phyloP scores from a whole-genome alignment of 306 rosid species.

The Trifolium dubium region DNA sequence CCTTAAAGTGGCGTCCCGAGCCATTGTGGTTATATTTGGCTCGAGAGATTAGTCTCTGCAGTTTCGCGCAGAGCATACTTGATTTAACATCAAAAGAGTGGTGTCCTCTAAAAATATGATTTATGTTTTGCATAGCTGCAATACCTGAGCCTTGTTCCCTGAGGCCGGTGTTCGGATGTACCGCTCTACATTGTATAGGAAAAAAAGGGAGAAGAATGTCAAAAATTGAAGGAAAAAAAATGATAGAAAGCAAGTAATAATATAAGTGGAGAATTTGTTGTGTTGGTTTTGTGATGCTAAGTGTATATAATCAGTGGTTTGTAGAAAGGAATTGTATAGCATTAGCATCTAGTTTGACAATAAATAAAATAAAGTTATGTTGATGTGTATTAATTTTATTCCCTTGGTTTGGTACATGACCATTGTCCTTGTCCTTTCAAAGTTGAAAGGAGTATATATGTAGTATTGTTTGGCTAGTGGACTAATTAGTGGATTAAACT shows the following conservation, averaged over 20 bases:
- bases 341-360: slow-evolving; percentile 48
- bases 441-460: slow-evolving; percentile 27
- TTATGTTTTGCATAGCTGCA: slow-evolving; percentile 33
- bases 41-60: background rate
- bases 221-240: background rate
- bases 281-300: slow-evolving; percentile 48
- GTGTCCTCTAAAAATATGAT: slow-evolving; percentile 14
- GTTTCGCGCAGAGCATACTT: background rate
- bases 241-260: slow-evolving; percentile 46
- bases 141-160: slow-evolving; percentile 54
- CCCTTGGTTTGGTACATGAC: slow-evolving; percentile 47
- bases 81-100: background rate
- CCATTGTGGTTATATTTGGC: background rate
- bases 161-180: slow-evolving; percentile 59
- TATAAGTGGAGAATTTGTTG: slow-evolving; percentile 42
- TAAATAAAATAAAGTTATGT: slow-evolving; percentile 40
- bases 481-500: slow-evolving; percentile 43
- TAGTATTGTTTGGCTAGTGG: slow-evolving; percentile 40
- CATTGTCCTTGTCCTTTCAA: slow-evolving; percentile 37
- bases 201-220: slow-evolving; percentile 34
- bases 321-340: slow-evolving; percentile 53
- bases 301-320: slow-evolving; percentile 54
- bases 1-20: slow-evolving; percentile 15
- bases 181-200: slow-evolving; percentile 52
- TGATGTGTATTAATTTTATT: slow-evolving; percentile 51